phyloP scores from a whole-genome alignment of 768 basidiomycete genomes.

The Lentinula lateritia region DNA sequence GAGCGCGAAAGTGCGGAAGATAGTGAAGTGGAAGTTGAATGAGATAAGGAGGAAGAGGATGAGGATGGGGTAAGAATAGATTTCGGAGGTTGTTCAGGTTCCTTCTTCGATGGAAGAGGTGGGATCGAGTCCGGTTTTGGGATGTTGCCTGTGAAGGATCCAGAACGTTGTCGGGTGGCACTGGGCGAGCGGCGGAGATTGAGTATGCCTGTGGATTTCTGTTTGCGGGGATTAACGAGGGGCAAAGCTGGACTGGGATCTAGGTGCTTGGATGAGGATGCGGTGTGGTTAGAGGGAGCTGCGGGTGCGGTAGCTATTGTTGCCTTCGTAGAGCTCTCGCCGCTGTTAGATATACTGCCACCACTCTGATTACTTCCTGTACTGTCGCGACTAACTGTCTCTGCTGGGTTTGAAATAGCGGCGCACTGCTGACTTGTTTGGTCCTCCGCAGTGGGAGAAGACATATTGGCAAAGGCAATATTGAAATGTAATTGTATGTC shows the following conservation, averaged over 20 bases:
- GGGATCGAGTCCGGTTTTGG: neutral
- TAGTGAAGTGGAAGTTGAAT: neutral
- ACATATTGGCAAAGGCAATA: neutral
- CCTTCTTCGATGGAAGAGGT: neutral
- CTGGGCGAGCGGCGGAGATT: neutral
- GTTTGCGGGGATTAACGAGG: neutral
- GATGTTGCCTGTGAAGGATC: neutral
- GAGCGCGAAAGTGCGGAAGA: constrained; percentile 11
- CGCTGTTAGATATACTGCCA: neutral
- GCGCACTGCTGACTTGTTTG: neutral
- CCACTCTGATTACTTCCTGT: neutral
- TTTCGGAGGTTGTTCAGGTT: neutral
- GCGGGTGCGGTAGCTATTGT: neutral
- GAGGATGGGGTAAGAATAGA: neutral
- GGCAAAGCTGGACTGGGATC: neutral
- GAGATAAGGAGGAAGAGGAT: neutral
- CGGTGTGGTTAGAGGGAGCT: neutral
- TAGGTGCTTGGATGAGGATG: neutral
- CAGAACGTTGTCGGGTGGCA: neutral
- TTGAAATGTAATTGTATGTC: neutral
- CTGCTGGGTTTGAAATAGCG: neutral
- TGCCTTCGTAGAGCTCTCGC: neutral
- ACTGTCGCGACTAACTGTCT: neutral
- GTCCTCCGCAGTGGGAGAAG: neutral
- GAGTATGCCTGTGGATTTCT: neutral